Evolutionary conservation across 2,329 filamentous ascomycete species (phyloP).

Genomic region (Canariomyces notabilis): DNA sequence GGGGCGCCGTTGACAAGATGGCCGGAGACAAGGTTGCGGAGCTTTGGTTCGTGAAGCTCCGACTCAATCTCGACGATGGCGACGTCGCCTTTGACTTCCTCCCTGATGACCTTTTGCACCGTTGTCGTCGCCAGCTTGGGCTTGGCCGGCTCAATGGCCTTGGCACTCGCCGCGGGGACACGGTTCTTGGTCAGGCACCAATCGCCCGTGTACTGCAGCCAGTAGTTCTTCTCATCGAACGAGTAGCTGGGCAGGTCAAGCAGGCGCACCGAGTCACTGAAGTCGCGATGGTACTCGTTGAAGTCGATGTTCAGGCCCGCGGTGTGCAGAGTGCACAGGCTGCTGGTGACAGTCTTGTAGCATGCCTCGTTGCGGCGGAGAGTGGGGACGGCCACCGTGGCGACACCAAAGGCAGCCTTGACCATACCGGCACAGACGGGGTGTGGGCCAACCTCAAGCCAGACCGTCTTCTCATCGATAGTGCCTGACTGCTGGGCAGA

Average conservation of each 20-base stretch:
- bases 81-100: constrained; percentile 56
- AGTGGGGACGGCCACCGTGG: constrained; percentile 52
- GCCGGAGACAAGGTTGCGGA: constrained; percentile 55
- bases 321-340: constrained; percentile 52
- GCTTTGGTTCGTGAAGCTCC: constrained; percentile 58
- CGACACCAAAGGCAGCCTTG: constrained; percentile 54
- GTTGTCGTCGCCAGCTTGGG: constrained; percentile 59
- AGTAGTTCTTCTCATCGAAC: constrained; percentile 70
- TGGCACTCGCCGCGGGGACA: constrained; percentile 35
- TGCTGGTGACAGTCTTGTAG: constrained; percentile 59
- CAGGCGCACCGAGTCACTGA: constrained; percentile 39
- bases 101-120: constrained; percentile 58
- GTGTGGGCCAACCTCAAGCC: constrained; percentile 71
- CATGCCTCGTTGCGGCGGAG: constrained; percentile 57
- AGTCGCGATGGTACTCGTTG: constrained; percentile 61
- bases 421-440: constrained; percentile 65
- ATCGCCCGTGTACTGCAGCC: constrained; percentile 60
- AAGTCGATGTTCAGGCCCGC: constrained; percentile 62
- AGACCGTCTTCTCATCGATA: constrained; percentile 62
- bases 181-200: constrained; percentile 69
- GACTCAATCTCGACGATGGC: constrained; percentile 60
- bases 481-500: constrained; percentile 52
- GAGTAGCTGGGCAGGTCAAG: constrained; percentile 63
- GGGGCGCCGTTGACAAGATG: constrained; percentile 46
- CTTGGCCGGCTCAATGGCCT: constrained; percentile 37